Conservation (phyloP, 164 flowering plant genomes). For the Hamamelis virginiana region DNA sequence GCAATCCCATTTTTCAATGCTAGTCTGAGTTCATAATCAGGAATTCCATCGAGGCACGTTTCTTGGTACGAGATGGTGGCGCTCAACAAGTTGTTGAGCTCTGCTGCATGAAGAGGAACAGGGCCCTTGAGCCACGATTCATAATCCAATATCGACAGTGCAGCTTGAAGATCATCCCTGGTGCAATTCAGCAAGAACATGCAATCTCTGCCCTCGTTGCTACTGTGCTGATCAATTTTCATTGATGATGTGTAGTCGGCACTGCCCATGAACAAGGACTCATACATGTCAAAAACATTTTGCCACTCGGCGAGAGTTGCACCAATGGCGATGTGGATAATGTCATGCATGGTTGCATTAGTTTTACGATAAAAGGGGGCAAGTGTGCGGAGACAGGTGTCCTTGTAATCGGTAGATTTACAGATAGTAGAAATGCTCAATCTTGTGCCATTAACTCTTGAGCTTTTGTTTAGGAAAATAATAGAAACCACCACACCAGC, state of each 20-base stretch:
- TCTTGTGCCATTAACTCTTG: too few species aligned
- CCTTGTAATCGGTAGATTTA: slow-evolving; percentile 22
- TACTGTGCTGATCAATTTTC: too few species aligned
- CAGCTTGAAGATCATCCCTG: slow-evolving; percentile 25
- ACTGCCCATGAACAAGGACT: too few species aligned
- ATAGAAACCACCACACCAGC: too few species aligned
- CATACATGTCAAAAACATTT: too few species aligned
- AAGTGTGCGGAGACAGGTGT: slow-evolving; percentile 29
- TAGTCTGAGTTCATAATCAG: neutral
- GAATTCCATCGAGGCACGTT: slow-evolving; percentile 48
- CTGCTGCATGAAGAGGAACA: slow-evolving; percentile 18
- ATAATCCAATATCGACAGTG: slow-evolving; percentile 27
- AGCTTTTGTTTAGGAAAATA: too few species aligned
- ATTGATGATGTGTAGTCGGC: too few species aligned
- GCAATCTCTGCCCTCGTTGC: too few species aligned
- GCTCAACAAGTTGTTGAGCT: slow-evolving; percentile 43
- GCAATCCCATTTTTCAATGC: slow-evolving; percentile 14
- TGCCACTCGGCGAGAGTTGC: too few species aligned
- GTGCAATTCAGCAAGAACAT: too few species aligned
- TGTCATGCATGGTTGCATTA: slow-evolving; percentile 26
- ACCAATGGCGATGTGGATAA: slow-evolving; percentile 18
- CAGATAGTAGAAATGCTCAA: slow-evolving; percentile 28
- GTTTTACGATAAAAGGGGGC: slow-evolving; percentile 11
- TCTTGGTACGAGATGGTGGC: slow-evolving; percentile 51
- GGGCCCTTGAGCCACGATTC: slow-evolving; percentile 5